phyloP scores from a whole-genome alignment of 345 rosid genomes.

The Populus pruinosa region DNA sequence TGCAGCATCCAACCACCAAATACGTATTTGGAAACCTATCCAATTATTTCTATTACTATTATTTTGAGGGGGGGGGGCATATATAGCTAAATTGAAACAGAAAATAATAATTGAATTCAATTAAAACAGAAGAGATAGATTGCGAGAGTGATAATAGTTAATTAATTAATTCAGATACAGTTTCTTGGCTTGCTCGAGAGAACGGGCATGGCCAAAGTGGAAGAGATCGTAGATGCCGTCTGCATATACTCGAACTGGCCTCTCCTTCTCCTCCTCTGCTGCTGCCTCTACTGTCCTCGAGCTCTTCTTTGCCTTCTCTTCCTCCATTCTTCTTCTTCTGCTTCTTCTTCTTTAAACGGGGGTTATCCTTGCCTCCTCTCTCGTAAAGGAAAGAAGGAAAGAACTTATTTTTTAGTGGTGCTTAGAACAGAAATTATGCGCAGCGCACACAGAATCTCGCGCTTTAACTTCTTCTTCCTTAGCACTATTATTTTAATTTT shows the following conservation, averaged over 20 bases:
- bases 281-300: neutral
- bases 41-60: too few species aligned
- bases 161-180: neutral
- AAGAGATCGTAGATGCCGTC: slow-evolving; percentile 37
- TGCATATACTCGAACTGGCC: slow-evolving; percentile 26
- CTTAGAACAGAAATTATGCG: neutral
- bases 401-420: neutral
- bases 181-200: slow-evolving; percentile 33
- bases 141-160: neutral
- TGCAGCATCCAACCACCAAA: slow-evolving; percentile 64
- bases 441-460: neutral
- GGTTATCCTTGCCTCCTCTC: neutral
- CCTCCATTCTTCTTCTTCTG: neutral
- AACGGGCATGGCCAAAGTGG: slow-evolving; percentile 34
- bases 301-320: neutral
- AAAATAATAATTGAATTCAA: too few species aligned
- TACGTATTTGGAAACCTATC: slow-evolving; percentile 63
- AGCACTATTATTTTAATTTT: too few species aligned
- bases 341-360: too few species aligned
- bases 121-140: neutral
- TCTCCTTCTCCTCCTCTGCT: neutral
- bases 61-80: too few species aligned
- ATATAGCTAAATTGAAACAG: neutral
- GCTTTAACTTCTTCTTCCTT: neutral
- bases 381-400: neutral